Conservation (phyloP, 1,284 basidiomycete species). For the Agroathelia rolfsii region DNA sequence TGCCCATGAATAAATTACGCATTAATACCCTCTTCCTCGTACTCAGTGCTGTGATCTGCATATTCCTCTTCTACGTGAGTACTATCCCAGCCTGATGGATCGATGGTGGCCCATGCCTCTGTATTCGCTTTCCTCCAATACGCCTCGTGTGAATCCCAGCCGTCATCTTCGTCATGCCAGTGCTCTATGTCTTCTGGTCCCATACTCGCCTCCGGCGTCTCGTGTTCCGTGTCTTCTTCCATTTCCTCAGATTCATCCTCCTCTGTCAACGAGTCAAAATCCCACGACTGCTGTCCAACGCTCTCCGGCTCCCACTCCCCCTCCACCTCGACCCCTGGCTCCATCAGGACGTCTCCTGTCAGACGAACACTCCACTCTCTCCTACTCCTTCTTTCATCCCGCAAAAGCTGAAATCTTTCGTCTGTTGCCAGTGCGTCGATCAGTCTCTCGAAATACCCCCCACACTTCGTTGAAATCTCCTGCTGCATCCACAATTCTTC, state of each 20-base stretch:
- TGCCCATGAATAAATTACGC: background rate
- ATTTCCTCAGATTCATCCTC: slow-evolving; percentile 15
- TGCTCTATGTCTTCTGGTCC: background rate
- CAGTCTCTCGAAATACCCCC: slow-evolving; percentile 57
- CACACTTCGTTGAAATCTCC: slow-evolving; percentile 50
- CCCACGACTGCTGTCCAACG: too few species aligned
- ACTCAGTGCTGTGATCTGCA: background rate
- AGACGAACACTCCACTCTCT: slow-evolving; percentile 1
- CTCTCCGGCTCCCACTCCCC: too few species aligned
- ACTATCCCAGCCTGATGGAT: too few species aligned
- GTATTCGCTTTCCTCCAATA: background rate
- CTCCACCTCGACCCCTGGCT: slow-evolving; percentile 2
- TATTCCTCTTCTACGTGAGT: background rate
- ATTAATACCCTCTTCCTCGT: background rate
- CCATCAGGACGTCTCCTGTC: background rate
- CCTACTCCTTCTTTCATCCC: background rate
- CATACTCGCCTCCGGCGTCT: slow-evolving; percentile 8
- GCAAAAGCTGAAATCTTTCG: slow-evolving; percentile 5
- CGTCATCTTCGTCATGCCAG: background rate
- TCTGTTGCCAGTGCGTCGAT: slow-evolving; percentile 34
- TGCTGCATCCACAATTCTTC: slow-evolving; percentile 66
- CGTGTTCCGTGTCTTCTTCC: slow-evolving; percentile 24
- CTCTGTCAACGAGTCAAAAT: too few species aligned
- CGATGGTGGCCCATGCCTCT: too few species aligned
- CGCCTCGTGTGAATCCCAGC: background rate